Evolutionary conservation across 176 grass and related monocot genomes (phyloP), one percentile per base, ranked within the genome.

Genomic region (Paspalum notatum): DNA sequence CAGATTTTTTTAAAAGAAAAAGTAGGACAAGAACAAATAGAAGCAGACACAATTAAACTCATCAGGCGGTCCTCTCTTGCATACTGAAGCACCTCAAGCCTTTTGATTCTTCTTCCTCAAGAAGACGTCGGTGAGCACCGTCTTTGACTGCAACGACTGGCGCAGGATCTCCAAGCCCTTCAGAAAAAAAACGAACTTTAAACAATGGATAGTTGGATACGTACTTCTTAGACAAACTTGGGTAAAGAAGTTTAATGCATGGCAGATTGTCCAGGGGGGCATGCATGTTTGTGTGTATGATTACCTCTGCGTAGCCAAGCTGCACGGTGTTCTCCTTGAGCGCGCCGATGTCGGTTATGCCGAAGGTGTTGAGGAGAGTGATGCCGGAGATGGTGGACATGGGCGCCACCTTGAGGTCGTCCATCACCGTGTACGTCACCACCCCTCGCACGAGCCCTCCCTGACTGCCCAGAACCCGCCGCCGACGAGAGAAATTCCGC

Each of bases 321-420:
- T 57, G 37, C 20, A 89, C 80, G 0, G 26, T 81, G 57, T 81
- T 86, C 76, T 87, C 80, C 22, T 84, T 1, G 0, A 93, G 70
- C 27, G 9, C 13, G 0, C 52, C 8, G 62, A 81, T 62, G 72
- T 84, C 71, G 2, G 66, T 84, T 16, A 84, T 18, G 0, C 82
- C 57, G 2, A 67, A 51, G 3, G 24, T 48, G 12, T 80, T 86
- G 3, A 91, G 60, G 4, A 77, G 14, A 3, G 64, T 41, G 42
- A 91, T 81, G 21, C 55, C 78, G 0, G 83, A 74, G 26, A 88
- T 81, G 27, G 64, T 68, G 0, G 85, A 94, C 85, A 89, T 78
- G 32, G 32, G 32, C 32, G 32, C 3, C 32, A 32, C 32, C 32
- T 32, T 32, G 32, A 32, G 32, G 32, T 32, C 32, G 32, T 32